Base-by-base conservation (phyloP, 139 green algal species). In the Spirogloea muscicola region DNA sequence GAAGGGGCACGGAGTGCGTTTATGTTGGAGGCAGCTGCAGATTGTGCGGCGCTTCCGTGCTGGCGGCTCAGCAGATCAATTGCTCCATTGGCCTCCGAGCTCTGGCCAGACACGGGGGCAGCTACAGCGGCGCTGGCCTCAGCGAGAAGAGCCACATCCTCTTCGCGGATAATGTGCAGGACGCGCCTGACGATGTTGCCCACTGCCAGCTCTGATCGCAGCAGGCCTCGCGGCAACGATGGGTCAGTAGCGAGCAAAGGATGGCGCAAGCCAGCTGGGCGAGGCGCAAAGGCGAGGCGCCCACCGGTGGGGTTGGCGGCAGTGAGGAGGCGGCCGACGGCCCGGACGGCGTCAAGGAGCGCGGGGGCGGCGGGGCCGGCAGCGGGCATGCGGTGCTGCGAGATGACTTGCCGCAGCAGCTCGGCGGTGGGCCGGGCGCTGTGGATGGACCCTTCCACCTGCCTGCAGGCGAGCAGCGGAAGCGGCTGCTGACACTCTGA, bases 101-200 rank as follows among this genome's bases (percentile, higher is more conserved):
- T n/a, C n/a, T n/a, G n/a, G n/a, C n/a, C n/a, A n/a, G n/a, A n/a
- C n/a, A n/a, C n/a, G n/a, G n/a, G n/a, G n/a, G n/a, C n/a, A n/a
- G n/a, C n/a, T n/a, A n/a, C n/a, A n/a, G n/a, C n/a, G n/a, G n/a
- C n/a, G n/a, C n/a, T n/a, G n/a, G n/a, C n/a, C n/a, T n/a, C n/a
- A n/a, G n/a, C n/a, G n/a, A n/a, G n/a, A n/a, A 73, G 27, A 40
- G 59, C 7, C 13, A n/a, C 49, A 21, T 79, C 72, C 78, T 97
- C 92, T 65, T 98, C 94, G 0, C 94, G 86, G 29, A 98, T 94
- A 36, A 97, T 88, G 58, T 96, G 88, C 84, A 98, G 80, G 10
- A 97, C 89, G 2, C 93, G 85, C 21, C 91, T 83, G 29, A 93
- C 88, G 2, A 96, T 90, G 83, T 98, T 98, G 72, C 93, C 93